Conservation (phyloP, 306 rosid species). For the Alnus rubra region DNA sequence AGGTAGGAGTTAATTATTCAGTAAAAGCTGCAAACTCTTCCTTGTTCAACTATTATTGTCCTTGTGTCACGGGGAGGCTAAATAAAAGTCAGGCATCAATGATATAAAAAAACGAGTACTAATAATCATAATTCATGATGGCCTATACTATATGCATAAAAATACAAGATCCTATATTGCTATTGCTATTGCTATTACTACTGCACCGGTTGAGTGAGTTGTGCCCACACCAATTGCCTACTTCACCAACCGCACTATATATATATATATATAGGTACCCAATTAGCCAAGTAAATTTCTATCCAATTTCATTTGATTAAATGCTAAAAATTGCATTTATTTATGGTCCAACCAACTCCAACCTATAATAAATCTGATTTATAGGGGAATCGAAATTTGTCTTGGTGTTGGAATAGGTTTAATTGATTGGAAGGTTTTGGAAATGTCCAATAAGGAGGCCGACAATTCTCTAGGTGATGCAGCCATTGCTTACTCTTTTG, state of each 20-base stretch:
- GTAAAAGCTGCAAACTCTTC: not conserved
- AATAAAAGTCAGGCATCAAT: not conserved
- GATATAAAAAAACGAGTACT: not conserved
- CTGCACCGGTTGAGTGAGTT: not conserved
- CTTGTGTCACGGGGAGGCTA: conserved; percentile 17
- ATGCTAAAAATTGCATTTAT: no score
- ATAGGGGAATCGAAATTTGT: no score
- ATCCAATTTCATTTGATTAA: not conserved
- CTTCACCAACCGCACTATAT: not conserved
- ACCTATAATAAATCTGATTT: no score
- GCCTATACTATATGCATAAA: not conserved
- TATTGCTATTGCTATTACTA: no score
- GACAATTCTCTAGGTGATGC: not conserved
- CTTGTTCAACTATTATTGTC: conserved; percentile 22
- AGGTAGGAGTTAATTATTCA: not conserved
- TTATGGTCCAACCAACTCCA: no score
- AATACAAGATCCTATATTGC: not conserved
- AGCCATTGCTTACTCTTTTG: not conserved
- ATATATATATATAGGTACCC: no score
- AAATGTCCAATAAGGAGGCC: not conserved
- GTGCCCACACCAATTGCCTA: not conserved
- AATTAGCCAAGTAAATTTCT: no score
- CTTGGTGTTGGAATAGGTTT: no score
- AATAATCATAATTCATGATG: not conserved
- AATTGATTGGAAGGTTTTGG: no score